Evolutionary conservation across 1,284 basidiomycete genomes (phyloP), one percentile per base, ranked within the genome.

Genomic region (Volvariella volvacea): DNA sequence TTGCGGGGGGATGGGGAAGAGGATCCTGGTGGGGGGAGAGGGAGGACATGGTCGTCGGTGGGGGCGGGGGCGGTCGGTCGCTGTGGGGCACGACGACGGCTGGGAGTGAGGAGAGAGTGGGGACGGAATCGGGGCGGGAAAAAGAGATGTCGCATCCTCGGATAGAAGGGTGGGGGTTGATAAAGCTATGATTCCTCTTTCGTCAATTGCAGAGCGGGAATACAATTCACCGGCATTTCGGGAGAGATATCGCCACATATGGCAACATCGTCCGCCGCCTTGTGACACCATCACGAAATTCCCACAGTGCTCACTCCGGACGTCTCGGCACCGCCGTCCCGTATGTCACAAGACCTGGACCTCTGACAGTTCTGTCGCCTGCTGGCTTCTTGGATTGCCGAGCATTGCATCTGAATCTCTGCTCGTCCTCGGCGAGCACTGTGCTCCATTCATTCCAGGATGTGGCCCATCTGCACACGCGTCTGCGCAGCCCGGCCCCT

Each of bases 61-160:
- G 32, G 22, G 39, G 34, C 34, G 37, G 22, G 28, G 39, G 30
- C 12, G 9, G 42, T 22, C 25, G 42, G 31, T 36, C 17, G 42
- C 15, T 36, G 42, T 22, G 12, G 33, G 22, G 8, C 12, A 44
- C 42, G 42, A 20, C 12, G 32, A 9, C n/a, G 42, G 21, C 6
- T 3, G 31, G 22, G 19, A 20, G 22, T 14, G 16, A 36, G 42
- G 19, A 14, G n/a, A 8, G 34, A 16, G 34, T 20, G 42, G 34
- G 21, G n/a, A 22, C 30, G 25, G 40, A 31, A 42, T 28, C 41
- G 42, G 42, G 42, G 42, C 42, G 42, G 42, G 42, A 34, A 44
- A 44, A 38, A 32, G 42, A 36, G 36, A 44, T 25, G 8, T 15
- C n/a, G 21, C 22, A 33, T 30, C 19, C 19, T 30, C 44, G 38